Conservation (phyloP, 352 stramenopile species). For the Pythium coloratum region DNA sequence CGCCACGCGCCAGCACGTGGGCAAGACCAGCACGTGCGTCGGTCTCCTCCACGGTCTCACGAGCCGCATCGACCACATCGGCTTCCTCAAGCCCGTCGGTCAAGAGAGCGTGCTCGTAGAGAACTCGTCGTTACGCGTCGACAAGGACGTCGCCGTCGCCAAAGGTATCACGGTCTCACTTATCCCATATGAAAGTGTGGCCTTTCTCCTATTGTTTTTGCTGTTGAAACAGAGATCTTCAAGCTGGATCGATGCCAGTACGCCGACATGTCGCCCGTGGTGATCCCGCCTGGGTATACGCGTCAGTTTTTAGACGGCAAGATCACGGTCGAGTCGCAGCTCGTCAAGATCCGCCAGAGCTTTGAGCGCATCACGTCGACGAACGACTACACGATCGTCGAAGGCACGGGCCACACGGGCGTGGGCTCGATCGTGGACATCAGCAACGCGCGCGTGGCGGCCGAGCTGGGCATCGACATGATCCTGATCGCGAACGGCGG, state of each 20-base stretch:
- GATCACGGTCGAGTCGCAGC: conserved; percentile 78
- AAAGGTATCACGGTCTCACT: conserved; percentile 57
- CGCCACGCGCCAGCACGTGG: conserved; percentile 87
- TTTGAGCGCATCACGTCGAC: conserved; percentile 59
- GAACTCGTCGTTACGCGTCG: conserved; percentile 71
- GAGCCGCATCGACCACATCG: conserved; percentile 85
- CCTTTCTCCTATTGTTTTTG: conserved; percentile 29
- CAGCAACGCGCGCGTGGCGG: conserved; percentile 95
- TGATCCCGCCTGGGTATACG: conserved; percentile 96
- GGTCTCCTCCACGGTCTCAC: conserved; percentile 93
- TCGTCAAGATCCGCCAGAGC: conserved; percentile 66
- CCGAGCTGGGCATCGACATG: conserved; percentile 92
- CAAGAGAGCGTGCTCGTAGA: conserved; percentile 89
- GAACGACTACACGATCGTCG: conserved; percentile 83
- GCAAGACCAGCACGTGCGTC: conserved; percentile 93
- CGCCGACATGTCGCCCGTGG: conserved; percentile 94
- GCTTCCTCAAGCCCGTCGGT: conserved; percentile 96
- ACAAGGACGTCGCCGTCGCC: conserved; percentile 89
- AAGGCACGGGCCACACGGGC: conserved; percentile 91
- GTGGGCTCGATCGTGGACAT: conserved; percentile 96
- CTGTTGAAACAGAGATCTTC: conserved; percentile 84
- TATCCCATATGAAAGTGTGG: not conserved
- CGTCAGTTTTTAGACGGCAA: conserved; percentile 95
- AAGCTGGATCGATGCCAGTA: conserved; percentile 92
- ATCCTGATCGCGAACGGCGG: conserved; percentile 95